A percentile compares a stretch with the other conserved stretches of the same genome.
Evolutionary conservation across 2,329 filamentous ascomycete species (phyloP).

Genomic region (Penicillium sp.): DNA sequence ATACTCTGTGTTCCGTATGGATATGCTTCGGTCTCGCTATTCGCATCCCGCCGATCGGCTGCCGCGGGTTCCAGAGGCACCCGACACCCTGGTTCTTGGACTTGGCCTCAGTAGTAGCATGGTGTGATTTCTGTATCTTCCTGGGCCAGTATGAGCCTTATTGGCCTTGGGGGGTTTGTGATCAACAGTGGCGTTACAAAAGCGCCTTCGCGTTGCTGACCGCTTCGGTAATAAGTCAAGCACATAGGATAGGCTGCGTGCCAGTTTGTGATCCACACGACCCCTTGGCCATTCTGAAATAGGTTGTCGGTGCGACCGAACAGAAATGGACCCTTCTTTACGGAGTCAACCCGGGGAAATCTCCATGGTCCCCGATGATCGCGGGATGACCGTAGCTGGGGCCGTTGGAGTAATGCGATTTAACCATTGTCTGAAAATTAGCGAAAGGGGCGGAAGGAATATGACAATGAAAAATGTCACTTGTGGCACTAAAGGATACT

Average conservation of each 20-base stretch:
- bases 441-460: not conserved
- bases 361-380: not conserved
- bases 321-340: not conserved
- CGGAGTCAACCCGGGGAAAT: not conserved
- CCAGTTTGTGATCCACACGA: not conserved
- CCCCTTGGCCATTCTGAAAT: not conserved
- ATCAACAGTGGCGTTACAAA: slow-evolving; percentile 2
- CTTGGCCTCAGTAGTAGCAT: not conserved
- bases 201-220: not conserved
- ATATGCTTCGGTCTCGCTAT: not conserved
- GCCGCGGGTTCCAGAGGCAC: not conserved
- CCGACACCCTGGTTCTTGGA: not conserved
- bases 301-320: not conserved
- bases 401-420: not conserved
- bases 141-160: not conserved
- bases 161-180: not conserved
- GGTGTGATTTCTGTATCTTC: not conserved
- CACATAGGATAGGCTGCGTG: not conserved
- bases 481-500: not conserved
- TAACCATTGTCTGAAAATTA: not conserved
- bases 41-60: not conserved
- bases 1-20: not conserved
- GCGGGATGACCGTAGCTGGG: not conserved
- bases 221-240: not conserved
- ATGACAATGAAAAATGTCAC: not conserved